phyloP scores from a whole-genome alignment of 1,284 basidiomycete species.

The Trichosporon faecale region DNA sequence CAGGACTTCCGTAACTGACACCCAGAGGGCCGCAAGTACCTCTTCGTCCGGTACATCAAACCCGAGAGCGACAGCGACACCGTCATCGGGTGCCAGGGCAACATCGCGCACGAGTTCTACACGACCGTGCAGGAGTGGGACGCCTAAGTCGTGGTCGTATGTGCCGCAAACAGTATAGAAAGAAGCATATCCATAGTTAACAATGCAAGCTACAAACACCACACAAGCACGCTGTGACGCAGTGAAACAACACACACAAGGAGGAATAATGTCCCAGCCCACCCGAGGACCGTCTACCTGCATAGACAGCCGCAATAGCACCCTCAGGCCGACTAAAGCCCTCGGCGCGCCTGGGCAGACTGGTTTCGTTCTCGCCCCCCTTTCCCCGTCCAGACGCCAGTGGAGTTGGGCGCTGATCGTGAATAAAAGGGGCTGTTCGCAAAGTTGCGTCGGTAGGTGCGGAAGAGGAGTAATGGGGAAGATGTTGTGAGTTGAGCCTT shows the following conservation, averaged over 20 bases:
- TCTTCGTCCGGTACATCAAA: constrained; percentile 60
- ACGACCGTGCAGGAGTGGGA: constrained; percentile 71
- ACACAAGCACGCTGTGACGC: too few species aligned
- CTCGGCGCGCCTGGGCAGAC: constrained; percentile 19
- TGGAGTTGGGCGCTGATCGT: constrained; percentile 45
- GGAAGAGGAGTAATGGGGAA: constrained; percentile 7
- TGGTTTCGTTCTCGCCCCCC: constrained; percentile 40
- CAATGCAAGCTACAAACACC: neutral
- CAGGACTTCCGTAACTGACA: neutral
- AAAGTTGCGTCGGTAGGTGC: neutral
- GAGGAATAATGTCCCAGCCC: constrained; percentile 18
- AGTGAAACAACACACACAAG: neutral
- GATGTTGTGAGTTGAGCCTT: neutral
- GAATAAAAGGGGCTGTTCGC: constrained; percentile 43
- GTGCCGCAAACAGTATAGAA: neutral
- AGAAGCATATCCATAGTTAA: neutral
- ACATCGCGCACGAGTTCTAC: constrained; percentile 81
- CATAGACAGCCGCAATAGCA: constrained; percentile 18
- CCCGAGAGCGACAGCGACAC: constrained; percentile 56
- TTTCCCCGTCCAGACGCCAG: constrained; percentile 49
- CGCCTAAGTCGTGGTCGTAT: constrained; percentile 32
- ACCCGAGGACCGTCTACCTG: constrained; percentile 20
- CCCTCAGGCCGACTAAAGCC: constrained; percentile 28
- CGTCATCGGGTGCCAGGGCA: constrained; percentile 67
- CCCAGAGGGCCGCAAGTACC: constrained; percentile 69